phyloP scores from a whole-genome alignment of 2,329 filamentous ascomycete genomes.

The Phoma sp. region DNA sequence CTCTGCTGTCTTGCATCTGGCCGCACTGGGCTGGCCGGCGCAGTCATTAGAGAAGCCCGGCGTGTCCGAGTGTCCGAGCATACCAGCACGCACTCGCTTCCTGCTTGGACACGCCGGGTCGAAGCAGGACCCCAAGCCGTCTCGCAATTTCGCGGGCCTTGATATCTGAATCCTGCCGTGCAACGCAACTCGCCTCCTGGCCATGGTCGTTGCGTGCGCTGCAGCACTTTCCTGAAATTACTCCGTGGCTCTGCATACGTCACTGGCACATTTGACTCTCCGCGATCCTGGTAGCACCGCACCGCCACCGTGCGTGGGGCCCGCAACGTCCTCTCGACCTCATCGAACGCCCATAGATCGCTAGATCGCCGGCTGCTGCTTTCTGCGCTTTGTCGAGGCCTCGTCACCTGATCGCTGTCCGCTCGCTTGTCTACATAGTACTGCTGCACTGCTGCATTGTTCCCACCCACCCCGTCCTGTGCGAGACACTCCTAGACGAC shows the following conservation, averaged over 20 bases:
- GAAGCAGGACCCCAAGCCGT: conserved; percentile 20
- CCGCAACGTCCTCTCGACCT: conserved; percentile 26
- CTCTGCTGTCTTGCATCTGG: conserved; percentile 22
- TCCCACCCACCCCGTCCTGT: conserved; percentile 6
- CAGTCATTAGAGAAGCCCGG: conserved; percentile 10
- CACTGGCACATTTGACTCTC: conserved; percentile 21
- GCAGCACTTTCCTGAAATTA: conserved; percentile 26
- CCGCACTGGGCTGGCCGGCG: conserved; percentile 18
- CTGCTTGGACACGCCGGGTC: background rate
- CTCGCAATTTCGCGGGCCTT: conserved; percentile 5
- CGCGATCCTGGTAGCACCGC: conserved; percentile 20
- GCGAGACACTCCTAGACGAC: conserved; percentile 4
- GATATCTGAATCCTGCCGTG: conserved; percentile 4
- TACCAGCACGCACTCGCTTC: background rate
- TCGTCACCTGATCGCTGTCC: conserved; percentile 20
- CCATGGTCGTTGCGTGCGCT: conserved; percentile 10
- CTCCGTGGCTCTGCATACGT: conserved; percentile 24
- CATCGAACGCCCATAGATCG: conserved; percentile 19
- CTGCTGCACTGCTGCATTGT: background rate
- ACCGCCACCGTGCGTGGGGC: conserved; percentile 29
- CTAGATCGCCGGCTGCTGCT: conserved; percentile 21
- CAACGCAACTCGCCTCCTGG: conserved; percentile 1
- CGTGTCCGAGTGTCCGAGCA: background rate
- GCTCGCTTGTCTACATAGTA: conserved; percentile 5
- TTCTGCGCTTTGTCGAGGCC: conserved; percentile 15